Base-by-base conservation (phyloP, 2,329 filamentous ascomycete genomes). In the Aspergillus fructus region DNA sequence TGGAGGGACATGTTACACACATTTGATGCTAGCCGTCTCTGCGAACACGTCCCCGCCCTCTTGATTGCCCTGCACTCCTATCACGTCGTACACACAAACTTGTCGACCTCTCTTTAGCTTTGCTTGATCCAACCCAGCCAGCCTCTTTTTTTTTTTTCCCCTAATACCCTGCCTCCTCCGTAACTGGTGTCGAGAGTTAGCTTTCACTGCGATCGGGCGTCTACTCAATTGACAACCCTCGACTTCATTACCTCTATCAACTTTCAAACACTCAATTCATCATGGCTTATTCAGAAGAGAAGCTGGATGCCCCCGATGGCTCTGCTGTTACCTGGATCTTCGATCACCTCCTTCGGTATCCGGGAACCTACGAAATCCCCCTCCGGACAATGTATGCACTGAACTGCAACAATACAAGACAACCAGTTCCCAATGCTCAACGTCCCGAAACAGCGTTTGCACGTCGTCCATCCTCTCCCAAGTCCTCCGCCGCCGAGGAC, bases 351-450 rank as follows among this genome's bases (percentile, higher is more conserved):
- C 73, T 87, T 53, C 80, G 82, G 57, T 85, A 87, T 67, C 84
- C 85, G 8, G 81, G 79, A 65, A 83, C 79, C 64, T 88, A 88
- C 67, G 86, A 88, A 65, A 84, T 88, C 33, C 86, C 86, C 19
- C 78, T 89, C 27, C 82, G 85, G 56, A 87, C 84, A 61, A 88
- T 88, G 83, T 88, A 88, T 75, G 81, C 82, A 24, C 78, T 89
- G 70, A 89, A 89, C 68, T 85, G 82, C 60, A 80, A 82, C 17
- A 79, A 84, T 17, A 79, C 73, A 48, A 69, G 73, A 47, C 73
- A 74, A 56, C 69, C 72, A 27, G 61, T 63, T 55, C 64, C 62
- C 23, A 65, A 55, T 49, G 66, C 59, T 30, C 62, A 58, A 54
- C 64, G 51, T 27, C 62, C 73, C 58, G 67, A 76, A 34, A 73